Percentiles rank a stretch among this genome's conserved stretches.
phyloP scores from a whole-genome alignment of 306 rosid genomes.

The Adenanthera pavonina region DNA sequence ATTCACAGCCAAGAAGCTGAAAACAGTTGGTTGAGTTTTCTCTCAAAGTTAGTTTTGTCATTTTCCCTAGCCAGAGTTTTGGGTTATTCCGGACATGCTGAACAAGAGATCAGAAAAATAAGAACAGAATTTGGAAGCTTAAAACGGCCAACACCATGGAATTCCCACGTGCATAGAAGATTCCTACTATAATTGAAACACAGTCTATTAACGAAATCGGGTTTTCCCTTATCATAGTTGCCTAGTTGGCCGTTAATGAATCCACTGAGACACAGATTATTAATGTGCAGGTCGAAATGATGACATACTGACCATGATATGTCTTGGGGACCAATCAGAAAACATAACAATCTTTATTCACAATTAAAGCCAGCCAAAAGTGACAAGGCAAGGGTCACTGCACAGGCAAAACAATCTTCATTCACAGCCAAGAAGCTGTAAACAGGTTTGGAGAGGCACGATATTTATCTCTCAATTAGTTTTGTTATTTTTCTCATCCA shows the following conservation, averaged over 20 bases:
- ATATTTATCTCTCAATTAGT: background rate
- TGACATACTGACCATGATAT: conserved; percentile 51
- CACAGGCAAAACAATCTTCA: background rate
- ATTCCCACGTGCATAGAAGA: background rate
- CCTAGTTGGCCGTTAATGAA: conserved; percentile 41
- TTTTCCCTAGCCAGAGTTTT: background rate
- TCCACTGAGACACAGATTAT: conserved; percentile 57
- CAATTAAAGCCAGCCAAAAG: background rate
- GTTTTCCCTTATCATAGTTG: conserved; percentile 49
- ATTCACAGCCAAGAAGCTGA: background rate
- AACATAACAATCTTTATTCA: background rate
- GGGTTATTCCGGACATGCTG: background rate
- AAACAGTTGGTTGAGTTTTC: background rate
- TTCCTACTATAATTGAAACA: background rate
- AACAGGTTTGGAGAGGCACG: background rate
- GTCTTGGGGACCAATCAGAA: conserved; percentile 77
- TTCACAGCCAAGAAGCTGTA: conserved; percentile 10
- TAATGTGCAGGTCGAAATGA: conserved; percentile 65
- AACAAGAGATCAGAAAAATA: background rate
- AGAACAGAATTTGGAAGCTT: background rate
- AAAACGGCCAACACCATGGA: background rate
- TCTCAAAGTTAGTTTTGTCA: background rate
- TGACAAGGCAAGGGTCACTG: background rate
- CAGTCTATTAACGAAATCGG: conserved; percentile 36
- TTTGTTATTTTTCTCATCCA: background rate